These are phyloP conservation scores for Urochloa ruziziensis DNA, from an alignment of 176 grass and related monocot species.

Conservation along the genomic window DNA sequence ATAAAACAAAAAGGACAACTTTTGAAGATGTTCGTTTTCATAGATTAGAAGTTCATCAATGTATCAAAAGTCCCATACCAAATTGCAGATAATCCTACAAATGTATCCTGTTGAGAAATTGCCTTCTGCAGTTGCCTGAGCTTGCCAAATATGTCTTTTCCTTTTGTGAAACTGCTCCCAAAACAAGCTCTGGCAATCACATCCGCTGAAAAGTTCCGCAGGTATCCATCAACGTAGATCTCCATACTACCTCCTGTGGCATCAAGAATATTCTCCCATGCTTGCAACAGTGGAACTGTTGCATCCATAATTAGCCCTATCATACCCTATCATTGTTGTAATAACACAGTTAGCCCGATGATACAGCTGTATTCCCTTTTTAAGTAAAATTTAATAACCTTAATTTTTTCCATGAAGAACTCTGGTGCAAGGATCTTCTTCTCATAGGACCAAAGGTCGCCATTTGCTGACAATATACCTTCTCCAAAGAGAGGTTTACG, in stretches of 20 bases:
- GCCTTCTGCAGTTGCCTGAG: slow-evolving; percentile 52
- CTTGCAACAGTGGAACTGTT: slow-evolving; percentile 39
- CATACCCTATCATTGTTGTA: slow-evolving; percentile 72
- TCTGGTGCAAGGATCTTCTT: slow-evolving; percentile 64
- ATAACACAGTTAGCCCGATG: not conserved
- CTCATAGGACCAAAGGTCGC: slow-evolving; percentile 54
- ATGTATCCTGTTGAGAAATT: slow-evolving; percentile 38
- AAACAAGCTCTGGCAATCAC: slow-evolving; percentile 70
- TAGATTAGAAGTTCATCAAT: slow-evolving; percentile 19
- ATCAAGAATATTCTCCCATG: slow-evolving; percentile 54
- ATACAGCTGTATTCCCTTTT: slow-evolving; percentile 8
- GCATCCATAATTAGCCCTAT: slow-evolving; percentile 49
- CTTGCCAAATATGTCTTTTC: slow-evolving; percentile 65
- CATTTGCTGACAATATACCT: slow-evolving; percentile 57
- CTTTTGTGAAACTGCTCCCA: slow-evolving; percentile 64
- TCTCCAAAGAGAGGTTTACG: slow-evolving; percentile 54
- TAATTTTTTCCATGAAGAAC: slow-evolving; percentile 82
- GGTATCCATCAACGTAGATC: slow-evolving; percentile 59
- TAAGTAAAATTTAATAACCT: slow-evolving; percentile 44
- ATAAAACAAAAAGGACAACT: not conserved
- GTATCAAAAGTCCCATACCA: too few relatives aligned
- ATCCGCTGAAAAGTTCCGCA: slow-evolving; percentile 68
- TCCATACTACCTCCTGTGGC: slow-evolving; percentile 34
- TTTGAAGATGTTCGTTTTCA: slow-evolving; percentile 25
- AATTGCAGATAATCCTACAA: slow-evolving; percentile 30